Base-by-base conservation (phyloP, 352 stramenopile species). In the Halophytophthora polymorphica region DNA sequence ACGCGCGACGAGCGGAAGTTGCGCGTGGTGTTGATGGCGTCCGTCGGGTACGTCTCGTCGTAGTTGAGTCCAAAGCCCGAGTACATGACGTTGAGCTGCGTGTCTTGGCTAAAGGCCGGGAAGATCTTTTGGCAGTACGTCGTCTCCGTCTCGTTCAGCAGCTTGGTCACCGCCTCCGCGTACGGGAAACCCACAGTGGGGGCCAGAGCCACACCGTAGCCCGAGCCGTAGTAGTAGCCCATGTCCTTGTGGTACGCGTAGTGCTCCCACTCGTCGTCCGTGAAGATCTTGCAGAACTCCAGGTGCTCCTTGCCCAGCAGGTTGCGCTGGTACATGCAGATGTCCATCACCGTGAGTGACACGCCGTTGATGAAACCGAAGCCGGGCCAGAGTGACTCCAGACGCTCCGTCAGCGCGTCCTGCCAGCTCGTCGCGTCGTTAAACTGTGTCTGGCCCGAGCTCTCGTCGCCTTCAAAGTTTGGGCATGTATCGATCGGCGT, bases 281-380 rank as follows among this genome's bases (percentile, higher is more conserved):
- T 73, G 58, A 80, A 83, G 45, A 83, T 50, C 31, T 54, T 31
- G 33, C 72, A 83, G 59, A 80, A 78, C 48, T 68, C 54, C 3
- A 65, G 42, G 50, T 65, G 43, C 40, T 57, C 50, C 49, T 80
- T 78, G 45, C 63, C 61, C 12, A 73, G 41, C 22, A 74, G 66
- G 42, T 80, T 80, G 37, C 68, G 68, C 53, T 83, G 64, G 56
- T 80, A 83, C 60, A 72, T 76, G 54, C 72, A 83, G 34, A 83
- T 50, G 54, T 83, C 72, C 72, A 80, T 83, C 38, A 83, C 55
- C 8, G 64, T 71, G 6, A 68, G 21, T 1, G 64, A 40, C 22
- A 77, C 69, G 40, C 75, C 64, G 2, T 50, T 45, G 13, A 48
- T 67, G 53, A 80, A 66, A 0, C 45, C 59, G 34, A 80, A 77